Conservation (phyloP, 2,329 filamentous ascomycete genomes). For the Rutstroemia sp. region DNA sequence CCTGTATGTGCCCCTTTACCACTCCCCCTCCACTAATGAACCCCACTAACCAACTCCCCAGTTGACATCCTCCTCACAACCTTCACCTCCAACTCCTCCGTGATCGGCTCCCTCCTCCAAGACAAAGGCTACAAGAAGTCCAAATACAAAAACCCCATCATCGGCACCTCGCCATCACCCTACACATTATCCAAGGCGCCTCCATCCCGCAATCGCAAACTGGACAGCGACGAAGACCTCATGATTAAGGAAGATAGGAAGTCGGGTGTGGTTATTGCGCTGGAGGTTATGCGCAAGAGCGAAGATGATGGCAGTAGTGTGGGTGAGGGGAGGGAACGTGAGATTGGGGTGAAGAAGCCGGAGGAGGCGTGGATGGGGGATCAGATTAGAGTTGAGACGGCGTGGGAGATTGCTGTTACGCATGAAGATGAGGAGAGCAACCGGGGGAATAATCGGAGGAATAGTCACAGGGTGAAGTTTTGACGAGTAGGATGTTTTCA, state of each 20-base stretch:
- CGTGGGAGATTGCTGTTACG: slow-evolving; percentile 2
- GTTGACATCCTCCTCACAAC: slow-evolving; percentile 82
- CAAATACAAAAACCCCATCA: slow-evolving; percentile 50
- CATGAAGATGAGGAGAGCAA: not conserved
- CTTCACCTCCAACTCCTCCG: slow-evolving; percentile 78
- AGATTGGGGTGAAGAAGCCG: not conserved
- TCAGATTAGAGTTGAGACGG: slow-evolving; percentile 2
- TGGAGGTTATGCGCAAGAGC: not conserved
- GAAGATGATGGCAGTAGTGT: not conserved
- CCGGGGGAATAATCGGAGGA: not conserved
- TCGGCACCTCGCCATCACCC: not conserved
- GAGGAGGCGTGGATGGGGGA: not conserved
- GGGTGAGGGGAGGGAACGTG: not conserved
- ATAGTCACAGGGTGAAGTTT: not conserved
- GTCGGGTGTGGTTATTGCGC: not conserved
- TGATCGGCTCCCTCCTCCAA: slow-evolving; percentile 83
- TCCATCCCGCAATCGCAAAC: not conserved
- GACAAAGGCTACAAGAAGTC: slow-evolving; percentile 84
- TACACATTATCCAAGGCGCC: not conserved
- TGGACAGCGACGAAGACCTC: slow-evolving; percentile 1
- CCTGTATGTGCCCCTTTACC: slow-evolving; percentile 28
- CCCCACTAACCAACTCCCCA: not conserved
- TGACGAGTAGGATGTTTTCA: not conserved
- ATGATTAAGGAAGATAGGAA: not conserved
- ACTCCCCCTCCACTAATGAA: not conserved